Base-by-base conservation (phyloP, 1,284 basidiomycete species). In the Chondrostereum purpureum region DNA sequence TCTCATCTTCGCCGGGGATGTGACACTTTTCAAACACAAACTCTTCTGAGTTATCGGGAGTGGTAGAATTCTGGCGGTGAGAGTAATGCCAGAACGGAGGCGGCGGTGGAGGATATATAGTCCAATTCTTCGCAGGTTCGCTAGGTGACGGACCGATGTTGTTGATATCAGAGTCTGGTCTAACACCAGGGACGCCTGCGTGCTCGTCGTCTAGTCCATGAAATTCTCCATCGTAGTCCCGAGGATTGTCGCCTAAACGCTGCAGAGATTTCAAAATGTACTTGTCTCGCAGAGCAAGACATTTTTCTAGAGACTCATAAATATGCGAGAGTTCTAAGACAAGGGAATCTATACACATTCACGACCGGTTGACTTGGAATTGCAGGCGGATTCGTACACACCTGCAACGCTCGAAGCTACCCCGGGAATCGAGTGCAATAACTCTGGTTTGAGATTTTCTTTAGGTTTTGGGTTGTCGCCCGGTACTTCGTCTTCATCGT, bases 221-320 rank as follows among this genome's bases (percentile, higher is more conserved):
- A 58, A 92, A 91, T 12, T 67, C 55, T 0, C 80, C 87, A 54
- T 96, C 94, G 60, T 92, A 79, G 62, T 96, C 90, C 52, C 78
- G 77, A 0, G 93, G 93, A 62, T 96, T 88, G 65, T 97, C 94
- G 3, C 92, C 92, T 1, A 94, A 75, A 44, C 87, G 77, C 62
- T 97, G 93, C 5, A 83, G 76, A 0, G 92, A 95, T 45, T 78
- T 76, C 11, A 70, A 55, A 68, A 94, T 91, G 67, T 96, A 97
- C 64, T 95, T 96, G 69, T 96, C 92, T 17, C 93, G 84, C 16
- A 96, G 70, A 48, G 88, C 78, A 40, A 96, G 78, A 58, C 92
- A 95, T 58, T 73, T 77, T 50, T 88, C 80, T 58, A 97, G 68
- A 4, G 74, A 65, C 55, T 80, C 73, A 43, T 83, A 75, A 14